phyloP scores from a whole-genome alignment of 768 basidiomycete species.

The Russula brevipes region DNA sequence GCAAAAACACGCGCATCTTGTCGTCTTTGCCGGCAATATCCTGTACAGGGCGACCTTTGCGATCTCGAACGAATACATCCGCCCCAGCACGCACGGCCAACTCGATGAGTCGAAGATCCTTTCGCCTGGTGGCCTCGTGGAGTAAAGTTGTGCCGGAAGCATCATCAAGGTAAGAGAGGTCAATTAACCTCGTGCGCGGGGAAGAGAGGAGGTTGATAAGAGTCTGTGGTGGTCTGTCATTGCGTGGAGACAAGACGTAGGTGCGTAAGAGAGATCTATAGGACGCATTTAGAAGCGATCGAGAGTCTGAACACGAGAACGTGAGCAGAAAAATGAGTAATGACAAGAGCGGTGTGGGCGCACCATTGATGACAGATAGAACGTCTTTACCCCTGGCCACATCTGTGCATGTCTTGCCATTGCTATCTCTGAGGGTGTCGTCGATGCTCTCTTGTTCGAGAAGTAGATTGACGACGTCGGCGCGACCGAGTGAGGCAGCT shows the following conservation, averaged over 20 bases:
- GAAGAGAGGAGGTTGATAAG: constrained; percentile 59
- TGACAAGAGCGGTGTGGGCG: constrained; percentile 22
- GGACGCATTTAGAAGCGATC: constrained; percentile 65
- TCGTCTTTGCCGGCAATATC: constrained; percentile 76
- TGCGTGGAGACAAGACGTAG: constrained; percentile 60
- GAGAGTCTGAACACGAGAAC: constrained; percentile 51
- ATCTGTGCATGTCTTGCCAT: constrained; percentile 65
- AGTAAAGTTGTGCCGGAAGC: constrained; percentile 71
- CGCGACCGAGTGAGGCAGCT: constrained; percentile 64
- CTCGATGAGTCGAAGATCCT: constrained; percentile 77
- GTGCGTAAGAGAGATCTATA: constrained; percentile 68
- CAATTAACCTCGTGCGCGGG: constrained; percentile 63
- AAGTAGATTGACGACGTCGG: constrained; percentile 67
- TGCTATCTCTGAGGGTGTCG: constrained; percentile 63
- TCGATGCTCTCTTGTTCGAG: constrained; percentile 77
- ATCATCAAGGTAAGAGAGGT: constrained; percentile 78
- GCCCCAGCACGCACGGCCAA: constrained; percentile 82
- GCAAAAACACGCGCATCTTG: constrained; percentile 71
- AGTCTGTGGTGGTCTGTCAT: constrained; percentile 33
- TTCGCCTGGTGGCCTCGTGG: constrained; percentile 80
- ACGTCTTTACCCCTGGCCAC: constrained; percentile 68
- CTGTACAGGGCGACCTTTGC: constrained; percentile 59
- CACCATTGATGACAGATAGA: constrained; percentile 62
- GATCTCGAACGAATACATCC: constrained; percentile 82
- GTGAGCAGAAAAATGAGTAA: background rate